Evolutionary conservation across 495 filamentous ascomycete species (phyloP), one percentile per base, ranked within the genome.

Genomic region (Hyaloscypha bicolor): DNA sequence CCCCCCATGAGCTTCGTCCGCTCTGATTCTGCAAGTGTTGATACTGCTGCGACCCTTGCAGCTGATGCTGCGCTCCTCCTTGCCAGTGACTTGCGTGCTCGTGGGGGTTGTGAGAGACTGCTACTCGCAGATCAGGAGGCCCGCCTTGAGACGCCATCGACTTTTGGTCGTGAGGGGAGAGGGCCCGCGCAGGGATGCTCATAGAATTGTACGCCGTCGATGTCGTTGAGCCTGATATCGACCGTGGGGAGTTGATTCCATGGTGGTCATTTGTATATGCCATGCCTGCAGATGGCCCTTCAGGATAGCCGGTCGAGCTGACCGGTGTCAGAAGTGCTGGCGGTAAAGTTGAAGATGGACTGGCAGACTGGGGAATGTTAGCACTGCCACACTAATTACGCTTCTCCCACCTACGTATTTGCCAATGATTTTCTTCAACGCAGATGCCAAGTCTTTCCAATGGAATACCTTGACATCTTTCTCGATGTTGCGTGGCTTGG

Each of bases 401-500:
- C 21, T 35, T 37, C 9, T 22, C 58, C 25, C 25, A 86, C 90
- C 83, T 78, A 91, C 91, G 78, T 98, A 99, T 93, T 99, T 99
- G 68, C 91, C 89, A 76, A 98, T 96, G 73, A 98, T 97, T 80
- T 99, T 99, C 83, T 93, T 95, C 63, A 99, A 79, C 0, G 95
- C 94, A 53, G 86, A 84, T 14, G 82, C 83, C 14, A 99, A 79
- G 58, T 91, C 90, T 74, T 90, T 92, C 96, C 95, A 99, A 12
- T 92, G 88, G 74, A 98, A 99, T 6, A 97, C 95, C 77, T 99
- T 99, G 71, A 99, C 92, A 72, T 97, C 94, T 79, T 99, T 99
- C 82, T 97, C 95, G 71, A 99, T 99, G 72, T 97, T 97, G 51
- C 95, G 84, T 6, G 95, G 96, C 80, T 97, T 97, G 2, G 96